These are phyloP conservation scores for Delonix regia DNA, from an alignment of 306 rosid species.

Conservation along the genomic window DNA sequence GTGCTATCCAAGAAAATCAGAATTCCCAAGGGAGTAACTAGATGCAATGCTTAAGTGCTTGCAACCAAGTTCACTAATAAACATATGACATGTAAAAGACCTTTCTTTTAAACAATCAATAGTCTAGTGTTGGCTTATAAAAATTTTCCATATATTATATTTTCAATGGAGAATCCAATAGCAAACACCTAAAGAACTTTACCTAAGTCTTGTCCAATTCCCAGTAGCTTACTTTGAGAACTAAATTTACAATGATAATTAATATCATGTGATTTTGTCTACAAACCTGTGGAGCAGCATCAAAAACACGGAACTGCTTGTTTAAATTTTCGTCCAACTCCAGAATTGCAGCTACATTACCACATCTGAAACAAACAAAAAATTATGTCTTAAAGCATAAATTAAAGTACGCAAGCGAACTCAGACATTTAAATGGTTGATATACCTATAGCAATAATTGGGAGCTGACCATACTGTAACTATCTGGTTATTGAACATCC, in stretches of 20 bases:
- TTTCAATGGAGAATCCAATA: neutral
- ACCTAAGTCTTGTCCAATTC: neutral
- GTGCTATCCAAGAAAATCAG: slow-evolving; percentile 28
- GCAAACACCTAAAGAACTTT: neutral
- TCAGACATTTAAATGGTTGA: slow-evolving; percentile 25
- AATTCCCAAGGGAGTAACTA: neutral
- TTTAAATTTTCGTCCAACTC: slow-evolving; percentile 90
- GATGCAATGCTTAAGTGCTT: neutral
- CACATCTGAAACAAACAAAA: slow-evolving; percentile 68
- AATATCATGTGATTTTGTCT: slow-evolving; percentile 29
- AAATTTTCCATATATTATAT: neutral
- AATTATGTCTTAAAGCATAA: slow-evolving; percentile 34
- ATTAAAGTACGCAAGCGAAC: slow-evolving; percentile 15
- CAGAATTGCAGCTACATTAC: slow-evolving; percentile 96
- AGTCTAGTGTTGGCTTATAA: neutral
- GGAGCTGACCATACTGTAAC: slow-evolving; percentile 99
- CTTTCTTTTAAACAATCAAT: neutral
- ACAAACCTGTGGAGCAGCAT: slow-evolving; percentile 98
- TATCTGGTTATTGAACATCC: slow-evolving; percentile 99
- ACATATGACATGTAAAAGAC: neutral
- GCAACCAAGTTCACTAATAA: neutral
- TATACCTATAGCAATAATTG: slow-evolving; percentile 95
- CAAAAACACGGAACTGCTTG: slow-evolving; percentile 88
- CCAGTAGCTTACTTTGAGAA: slow-evolving; percentile 22
- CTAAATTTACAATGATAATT: slow-evolving; percentile 1